Base-by-base conservation (phyloP, 306 rosid species). In the Macrotyloma uniflorum region DNA sequence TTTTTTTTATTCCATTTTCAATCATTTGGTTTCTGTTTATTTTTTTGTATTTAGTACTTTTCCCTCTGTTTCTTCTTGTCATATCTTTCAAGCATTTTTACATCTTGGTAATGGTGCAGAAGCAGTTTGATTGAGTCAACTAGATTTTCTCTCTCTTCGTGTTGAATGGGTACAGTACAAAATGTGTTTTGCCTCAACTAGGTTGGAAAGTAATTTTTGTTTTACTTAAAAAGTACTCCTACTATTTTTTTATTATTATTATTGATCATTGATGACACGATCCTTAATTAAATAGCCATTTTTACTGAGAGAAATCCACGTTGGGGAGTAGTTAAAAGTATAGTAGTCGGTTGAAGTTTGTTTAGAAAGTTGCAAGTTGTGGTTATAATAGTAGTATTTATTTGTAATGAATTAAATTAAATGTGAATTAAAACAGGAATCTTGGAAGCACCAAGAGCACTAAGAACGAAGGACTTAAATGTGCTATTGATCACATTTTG, bases 401-500 rank as follows among this genome's bases (percentile, higher is more conserved):
- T 19, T 18, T 51, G 24, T 53, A 20, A 53, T 53, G 3, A 53
- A 12, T 40, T 6, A 70, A 28, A 65, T 73, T 24, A 19, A 46
- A 46, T 24, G 67, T 8, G 20, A 35, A 65, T 57, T 5, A 12
- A 22, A 70, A 67, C 84, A 93, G 98, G 91, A 93, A 93, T 26
- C 72, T 93, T 36, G 77, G 70, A 55, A 89, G 89, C 79, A 86
- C 88, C 0, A 84, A 83, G 74, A 67, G 81, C 4, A 73, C 83
- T 0, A 63, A 49, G 33, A 85, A 86, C 11, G 93, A 85, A 5
- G 93, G 91, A 8, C 82, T 93, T 26, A 93, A 90, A 59, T 91
- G 98, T 51, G 98, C 98, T 2, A 89, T 93, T 3, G 98, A 93
- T 63, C 98, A 93, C 63, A 93, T 93, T 13, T 47, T 90, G 82